Percentiles rank a stretch among this genome's conserved stretches.
Conservation (phyloP, 306 rosid species). For the Senna tora region DNA sequence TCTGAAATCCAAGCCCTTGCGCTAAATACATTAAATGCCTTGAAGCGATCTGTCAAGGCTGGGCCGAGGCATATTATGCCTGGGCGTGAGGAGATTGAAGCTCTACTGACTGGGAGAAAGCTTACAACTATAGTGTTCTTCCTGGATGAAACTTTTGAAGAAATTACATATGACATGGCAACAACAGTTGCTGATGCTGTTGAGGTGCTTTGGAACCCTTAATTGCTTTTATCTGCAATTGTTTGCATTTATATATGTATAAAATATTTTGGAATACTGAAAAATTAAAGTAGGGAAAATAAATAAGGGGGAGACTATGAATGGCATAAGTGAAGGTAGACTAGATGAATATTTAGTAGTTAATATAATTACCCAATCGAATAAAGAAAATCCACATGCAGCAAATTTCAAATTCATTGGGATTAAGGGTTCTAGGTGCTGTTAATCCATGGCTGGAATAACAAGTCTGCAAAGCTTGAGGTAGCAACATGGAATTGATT, state of each 20-base stretch:
- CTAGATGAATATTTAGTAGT: not conserved
- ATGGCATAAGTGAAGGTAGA: constrained; percentile 22
- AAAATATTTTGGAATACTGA: constrained; percentile 10
- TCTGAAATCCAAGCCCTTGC: constrained; percentile 80
- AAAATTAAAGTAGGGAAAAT: constrained; percentile 7
- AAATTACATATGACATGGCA: constrained; percentile 87
- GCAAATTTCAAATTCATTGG: constrained; percentile 17
- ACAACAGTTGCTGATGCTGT: constrained; percentile 95
- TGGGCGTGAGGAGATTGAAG: constrained; percentile 92
- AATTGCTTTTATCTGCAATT: constrained; percentile 32
- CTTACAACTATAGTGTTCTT: constrained; percentile 92
- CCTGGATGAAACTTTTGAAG: constrained; percentile 97
- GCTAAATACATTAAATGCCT: constrained; percentile 75
- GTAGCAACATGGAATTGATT: constrained; percentile 21
- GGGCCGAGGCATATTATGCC: constrained; percentile 92
- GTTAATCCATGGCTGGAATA: constrained; percentile 2
- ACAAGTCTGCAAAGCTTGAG: not conserved
- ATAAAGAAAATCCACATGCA: not conserved
- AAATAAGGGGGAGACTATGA: not conserved
- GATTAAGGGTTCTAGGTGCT: constrained; percentile 18
- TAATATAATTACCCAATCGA: constrained; percentile 1
- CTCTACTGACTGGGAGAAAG: constrained; percentile 76
- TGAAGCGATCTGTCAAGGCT: constrained; percentile 89
- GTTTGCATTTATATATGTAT: constrained; percentile 28
- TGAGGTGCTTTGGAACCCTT: constrained; percentile 61